Evolutionary conservation across 371 early-diverging fungal genomes (phyloP).

Genomic region (Mucor indicus): DNA sequence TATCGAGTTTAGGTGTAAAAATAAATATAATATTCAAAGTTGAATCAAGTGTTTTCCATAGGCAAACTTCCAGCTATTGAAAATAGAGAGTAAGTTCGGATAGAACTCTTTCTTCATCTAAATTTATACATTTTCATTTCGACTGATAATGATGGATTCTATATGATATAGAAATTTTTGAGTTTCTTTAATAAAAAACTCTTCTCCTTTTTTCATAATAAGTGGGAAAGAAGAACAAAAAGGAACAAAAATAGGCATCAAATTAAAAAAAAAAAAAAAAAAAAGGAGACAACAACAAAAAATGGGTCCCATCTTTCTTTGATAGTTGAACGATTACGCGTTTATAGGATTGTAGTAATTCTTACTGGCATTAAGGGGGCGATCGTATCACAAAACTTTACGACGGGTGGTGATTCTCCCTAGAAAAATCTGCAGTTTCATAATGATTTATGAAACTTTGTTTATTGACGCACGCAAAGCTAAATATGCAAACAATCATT

Average conservation of each 20-base stretch:
- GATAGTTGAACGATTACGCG: too few species aligned
- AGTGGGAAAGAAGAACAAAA: not conserved
- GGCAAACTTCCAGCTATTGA: slow-evolving; percentile 11
- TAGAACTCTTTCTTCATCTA: not conserved
- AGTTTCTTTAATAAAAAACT: slow-evolving; percentile 3
- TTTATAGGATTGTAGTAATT: too few species aligned
- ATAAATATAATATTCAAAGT: slow-evolving; percentile 14
- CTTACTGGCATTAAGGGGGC: too few species aligned
- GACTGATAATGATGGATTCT: slow-evolving; percentile 2
- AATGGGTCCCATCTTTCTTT: too few species aligned
- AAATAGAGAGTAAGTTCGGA: not conserved
- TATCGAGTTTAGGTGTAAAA: slow-evolving; percentile 12
- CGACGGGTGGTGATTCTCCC: too few species aligned
- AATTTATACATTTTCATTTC: slow-evolving; percentile 8
- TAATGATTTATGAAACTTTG: too few species aligned
- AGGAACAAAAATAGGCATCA: too few species aligned
- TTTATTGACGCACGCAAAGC: too few species aligned
- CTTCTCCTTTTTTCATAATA: not conserved
- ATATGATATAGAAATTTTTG: slow-evolving; percentile 1
- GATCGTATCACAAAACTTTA: too few species aligned
- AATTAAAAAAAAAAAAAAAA: not conserved
- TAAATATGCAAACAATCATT: too few species aligned
- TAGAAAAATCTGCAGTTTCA: too few species aligned
- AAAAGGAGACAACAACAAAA: not conserved
- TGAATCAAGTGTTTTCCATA: slow-evolving; percentile 18